Evolutionary conservation across 345 rosid genomes (phyloP).

Genomic region (Lepidium africanum): DNA sequence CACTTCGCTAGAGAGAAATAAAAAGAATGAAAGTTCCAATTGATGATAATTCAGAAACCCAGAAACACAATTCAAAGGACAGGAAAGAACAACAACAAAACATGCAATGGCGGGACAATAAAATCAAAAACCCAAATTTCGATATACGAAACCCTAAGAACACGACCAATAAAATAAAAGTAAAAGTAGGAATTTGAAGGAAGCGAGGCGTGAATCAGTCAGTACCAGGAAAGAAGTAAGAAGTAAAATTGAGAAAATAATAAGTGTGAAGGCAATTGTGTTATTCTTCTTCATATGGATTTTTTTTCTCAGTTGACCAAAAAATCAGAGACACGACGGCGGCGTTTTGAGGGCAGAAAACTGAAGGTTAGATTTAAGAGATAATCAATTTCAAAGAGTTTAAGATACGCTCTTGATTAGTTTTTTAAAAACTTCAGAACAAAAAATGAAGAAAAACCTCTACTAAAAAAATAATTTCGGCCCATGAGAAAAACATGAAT

Average conservation of each 20-base stretch:
- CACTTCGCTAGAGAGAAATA: neutral
- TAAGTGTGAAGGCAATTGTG: slow-evolving; percentile 3
- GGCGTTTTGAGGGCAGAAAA: slow-evolving; percentile 2
- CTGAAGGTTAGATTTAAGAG: neutral
- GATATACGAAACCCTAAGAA: neutral
- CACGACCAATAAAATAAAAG: neutral
- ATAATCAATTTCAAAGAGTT: neutral
- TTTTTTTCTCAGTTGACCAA: slow-evolving; percentile 12
- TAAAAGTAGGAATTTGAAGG: neutral
- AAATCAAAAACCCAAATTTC: neutral
- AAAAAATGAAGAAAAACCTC: no score
- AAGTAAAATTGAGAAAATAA: neutral
- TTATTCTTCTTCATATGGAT: neutral
- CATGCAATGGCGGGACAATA: slow-evolving; percentile 21
- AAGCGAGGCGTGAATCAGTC: neutral
- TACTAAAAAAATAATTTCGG: no score
- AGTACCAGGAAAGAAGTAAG: neutral
- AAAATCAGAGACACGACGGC: neutral
- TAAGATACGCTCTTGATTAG: no score
- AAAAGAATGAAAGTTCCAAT: neutral
- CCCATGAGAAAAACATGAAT: no score
- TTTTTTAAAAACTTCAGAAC: no score
- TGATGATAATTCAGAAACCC: neutral
- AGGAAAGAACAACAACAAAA: neutral
- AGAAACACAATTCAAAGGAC: neutral